Evolutionary conservation across 495 filamentous ascomycete genomes (phyloP), one percentile per base, ranked within the genome.

Genomic region (Penicillium pancosmium): DNA sequence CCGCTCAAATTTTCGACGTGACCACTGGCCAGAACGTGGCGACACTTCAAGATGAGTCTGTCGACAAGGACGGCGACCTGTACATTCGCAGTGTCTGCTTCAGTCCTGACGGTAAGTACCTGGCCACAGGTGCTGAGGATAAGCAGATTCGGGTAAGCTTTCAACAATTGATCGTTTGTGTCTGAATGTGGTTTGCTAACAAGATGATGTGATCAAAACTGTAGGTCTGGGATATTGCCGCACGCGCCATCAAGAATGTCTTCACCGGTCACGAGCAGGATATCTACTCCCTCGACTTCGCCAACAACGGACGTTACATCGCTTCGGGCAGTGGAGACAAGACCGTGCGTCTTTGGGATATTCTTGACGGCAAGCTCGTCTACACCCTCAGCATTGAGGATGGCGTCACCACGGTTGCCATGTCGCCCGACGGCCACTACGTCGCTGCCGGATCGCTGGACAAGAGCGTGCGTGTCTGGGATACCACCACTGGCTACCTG

Each of bases 81-180:
- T 96, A 95, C 67, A 96, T 96, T 63, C 78, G 91, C 64, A 95
- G 91, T 66, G 91, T 96, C 34, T 96, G 91, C 74, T 96, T 96
- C 78, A 94, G 91, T 69, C 91, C 91, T 2, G 91, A 96, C 71
- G 91, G 91, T 47, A 88, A 89, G 72, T 95, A 90, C 55, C 84
- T 96, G 27, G 91, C 91, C 4, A 96, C 91, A 25, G 91, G 91
- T 63, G 91, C 91, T 7, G 91, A 96, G 67, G 91, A 96, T 73
- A 95, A 95, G 75, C 83, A 92, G 69, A 96, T 96, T 73, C 80
- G 91, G 54, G 91, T 93, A 81, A 78, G 89, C 79, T 54, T 36
- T 38, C 55, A 5, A n/a, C 43, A 18, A 11, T 48, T 48, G 19
- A 27, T 34, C 18, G 27, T 38, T 12, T 38, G 36, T 38, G 36